Conservation (phyloP, 192 early-diverging fungal genomes). For the Podila minutissima region DNA sequence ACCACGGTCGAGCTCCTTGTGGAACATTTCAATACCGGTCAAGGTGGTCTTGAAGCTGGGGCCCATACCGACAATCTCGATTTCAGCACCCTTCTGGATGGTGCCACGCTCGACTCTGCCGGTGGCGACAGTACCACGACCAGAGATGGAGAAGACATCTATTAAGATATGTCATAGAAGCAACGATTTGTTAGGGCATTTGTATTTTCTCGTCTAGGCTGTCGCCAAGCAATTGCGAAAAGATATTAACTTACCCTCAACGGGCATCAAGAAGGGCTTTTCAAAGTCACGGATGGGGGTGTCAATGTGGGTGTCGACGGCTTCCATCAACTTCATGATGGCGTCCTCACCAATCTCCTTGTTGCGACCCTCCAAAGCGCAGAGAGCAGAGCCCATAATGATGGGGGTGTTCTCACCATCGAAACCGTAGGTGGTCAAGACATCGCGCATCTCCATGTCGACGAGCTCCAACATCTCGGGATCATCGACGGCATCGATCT, state of each 20-base stretch:
- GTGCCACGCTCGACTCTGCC: conserved; percentile 96
- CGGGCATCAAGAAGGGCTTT: conserved; percentile 99
- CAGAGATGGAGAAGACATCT: conserved; percentile 98
- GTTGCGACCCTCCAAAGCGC: conserved; percentile 91
- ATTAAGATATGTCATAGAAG: not conserved
- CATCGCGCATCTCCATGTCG: conserved; percentile 99
- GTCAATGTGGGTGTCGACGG: conserved; percentile 93
- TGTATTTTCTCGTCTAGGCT: not conserved
- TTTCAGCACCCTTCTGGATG: conserved; percentile 92
- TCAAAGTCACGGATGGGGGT: conserved; percentile 93
- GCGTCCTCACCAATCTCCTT: conserved; percentile 92
- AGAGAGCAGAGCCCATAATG: conserved; percentile 92
- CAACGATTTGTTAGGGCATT: not conserved
- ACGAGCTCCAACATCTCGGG: conserved; percentile 98
- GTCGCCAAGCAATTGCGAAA: not conserved
- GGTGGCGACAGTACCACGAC: conserved; percentile 96
- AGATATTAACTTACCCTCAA: conserved; percentile 72
- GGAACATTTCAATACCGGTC: conserved; percentile 99
- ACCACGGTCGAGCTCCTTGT: conserved; percentile 97
- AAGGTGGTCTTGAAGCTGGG: conserved; percentile 90
- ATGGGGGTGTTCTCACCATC: conserved; percentile 93
- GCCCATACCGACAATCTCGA: conserved; percentile 97
- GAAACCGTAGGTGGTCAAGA: conserved; percentile 90
- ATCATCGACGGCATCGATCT: conserved; percentile 97
- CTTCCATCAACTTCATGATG: conserved; percentile 91